Evolutionary conservation across 2,329 filamentous ascomycete genomes (phyloP).

Genomic region (Pseudocercospora vitis): DNA sequence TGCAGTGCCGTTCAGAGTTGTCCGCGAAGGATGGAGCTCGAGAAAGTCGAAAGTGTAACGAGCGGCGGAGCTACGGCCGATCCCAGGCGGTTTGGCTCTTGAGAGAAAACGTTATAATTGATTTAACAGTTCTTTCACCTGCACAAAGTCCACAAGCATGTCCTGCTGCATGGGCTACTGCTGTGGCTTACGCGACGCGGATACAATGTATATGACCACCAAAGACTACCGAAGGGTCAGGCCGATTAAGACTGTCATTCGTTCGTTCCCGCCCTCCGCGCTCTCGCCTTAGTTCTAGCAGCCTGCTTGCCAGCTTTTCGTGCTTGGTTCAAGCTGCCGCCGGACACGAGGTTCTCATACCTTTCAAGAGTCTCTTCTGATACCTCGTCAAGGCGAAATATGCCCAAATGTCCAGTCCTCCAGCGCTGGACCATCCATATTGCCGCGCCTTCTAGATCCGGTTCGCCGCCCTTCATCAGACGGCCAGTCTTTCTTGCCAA

Average conservation of each 20-base stretch:
- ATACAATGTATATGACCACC: too few relatives aligned
- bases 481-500: constrained; percentile 75
- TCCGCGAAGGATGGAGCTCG: too few relatives aligned
- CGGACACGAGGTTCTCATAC: constrained; percentile 45
- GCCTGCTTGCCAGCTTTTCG: constrained; percentile 64
- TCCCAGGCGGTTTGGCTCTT: too few relatives aligned
- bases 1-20: not conserved
- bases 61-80: too few relatives aligned
- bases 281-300: constrained; percentile 17
- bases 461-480: constrained; percentile 68
- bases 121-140: too few relatives aligned
- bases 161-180: too few relatives aligned
- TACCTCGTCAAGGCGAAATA: constrained; percentile 77
- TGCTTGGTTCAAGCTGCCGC: constrained; percentile 66
- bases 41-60: too few relatives aligned
- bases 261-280: constrained; percentile 19
- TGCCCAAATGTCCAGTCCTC: constrained; percentile 73
- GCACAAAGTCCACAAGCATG: too few relatives aligned
- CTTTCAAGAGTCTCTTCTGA: constrained; percentile 59
- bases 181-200: too few relatives aligned
- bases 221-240: too few relatives aligned
- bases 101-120: too few relatives aligned
- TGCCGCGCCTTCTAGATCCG: constrained; percentile 71
- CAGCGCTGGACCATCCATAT: constrained; percentile 80
- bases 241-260: not conserved